Conservation (phyloP, 345 rosid species). For the Rhizophora apiculata region DNA sequence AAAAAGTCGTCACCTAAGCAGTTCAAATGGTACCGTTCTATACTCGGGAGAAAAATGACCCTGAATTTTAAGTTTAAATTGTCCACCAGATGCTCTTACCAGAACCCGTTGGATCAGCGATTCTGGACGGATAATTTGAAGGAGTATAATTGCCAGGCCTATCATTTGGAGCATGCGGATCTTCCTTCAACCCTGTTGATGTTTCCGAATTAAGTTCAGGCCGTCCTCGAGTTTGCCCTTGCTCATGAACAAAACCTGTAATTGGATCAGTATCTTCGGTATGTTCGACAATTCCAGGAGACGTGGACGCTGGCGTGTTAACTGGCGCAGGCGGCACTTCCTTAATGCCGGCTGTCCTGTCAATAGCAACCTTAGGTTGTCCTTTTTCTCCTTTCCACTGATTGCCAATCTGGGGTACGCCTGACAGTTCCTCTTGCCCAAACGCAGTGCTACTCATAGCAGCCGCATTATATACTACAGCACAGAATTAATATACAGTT, state of each 20-base stretch:
- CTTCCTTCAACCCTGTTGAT: constrained; percentile 50
- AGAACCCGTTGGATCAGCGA: constrained; percentile 38
- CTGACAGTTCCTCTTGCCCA: constrained; percentile 23
- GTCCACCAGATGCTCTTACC: constrained; percentile 26
- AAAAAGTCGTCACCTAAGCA: background rate
- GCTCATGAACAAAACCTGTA: constrained; percentile 26
- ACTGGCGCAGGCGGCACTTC: constrained; percentile 33
- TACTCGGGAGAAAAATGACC: no score
- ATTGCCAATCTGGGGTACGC: background rate
- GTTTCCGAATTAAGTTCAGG: constrained; percentile 35
- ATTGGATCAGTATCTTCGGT: constrained; percentile 21
- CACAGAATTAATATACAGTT: background rate
- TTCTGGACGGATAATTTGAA: constrained; percentile 60
- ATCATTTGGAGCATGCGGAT: constrained; percentile 45
- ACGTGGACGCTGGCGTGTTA: constrained; percentile 30
- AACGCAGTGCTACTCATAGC: constrained; percentile 16
- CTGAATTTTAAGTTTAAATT: background rate
- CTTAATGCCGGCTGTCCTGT: constrained; percentile 3
- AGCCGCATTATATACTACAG: constrained; percentile 29
- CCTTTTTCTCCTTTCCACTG: background rate
- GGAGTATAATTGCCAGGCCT: constrained; percentile 18
- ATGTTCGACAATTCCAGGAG: constrained; percentile 20
- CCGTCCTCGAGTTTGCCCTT: constrained; percentile 28
- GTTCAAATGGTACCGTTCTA: no score
- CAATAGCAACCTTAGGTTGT: constrained; percentile 17